Percentiles rank a stretch among this genome's conserved stretches.
Conservation (phyloP, 1,284 basidiomycete genomes). For the Fomitiporia mediterranea region DNA sequence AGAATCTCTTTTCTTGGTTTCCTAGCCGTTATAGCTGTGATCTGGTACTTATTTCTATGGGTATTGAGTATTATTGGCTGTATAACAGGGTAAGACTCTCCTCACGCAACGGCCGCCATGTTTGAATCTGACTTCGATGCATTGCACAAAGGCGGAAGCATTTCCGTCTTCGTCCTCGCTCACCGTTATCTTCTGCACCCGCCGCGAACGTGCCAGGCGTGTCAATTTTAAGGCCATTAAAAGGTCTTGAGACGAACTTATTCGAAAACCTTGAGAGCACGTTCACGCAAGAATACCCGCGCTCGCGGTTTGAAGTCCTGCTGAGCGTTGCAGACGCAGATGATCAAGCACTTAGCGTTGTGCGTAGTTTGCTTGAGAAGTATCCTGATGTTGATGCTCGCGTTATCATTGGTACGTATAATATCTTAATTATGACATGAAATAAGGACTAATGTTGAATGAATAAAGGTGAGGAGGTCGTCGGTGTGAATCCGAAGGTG, state of each 20-base stretch:
- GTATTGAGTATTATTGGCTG: slow-evolving; percentile 74
- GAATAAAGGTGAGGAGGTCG: slow-evolving; percentile 56
- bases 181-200: slow-evolving; percentile 53
- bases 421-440: slow-evolving; percentile 1
- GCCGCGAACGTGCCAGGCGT: slow-evolving; percentile 72
- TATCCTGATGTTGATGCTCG: slow-evolving; percentile 70
- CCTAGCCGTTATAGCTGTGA: slow-evolving; percentile 46
- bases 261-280: slow-evolving; percentile 92
- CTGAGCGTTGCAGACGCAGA: slow-evolving; percentile 79
- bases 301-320: slow-evolving; percentile 84
- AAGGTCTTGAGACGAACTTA: slow-evolving; percentile 88
- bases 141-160: slow-evolving; percentile 43
- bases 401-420: slow-evolving; percentile 67
- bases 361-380: slow-evolving; percentile 68
- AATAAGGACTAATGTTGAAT: neutral
- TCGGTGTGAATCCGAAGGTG: slow-evolving; percentile 96
- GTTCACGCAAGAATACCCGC: slow-evolving; percentile 84
- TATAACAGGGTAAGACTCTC: slow-evolving; percentile 62
- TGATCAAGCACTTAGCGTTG: slow-evolving; percentile 81
- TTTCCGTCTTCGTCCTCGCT: slow-evolving; percentile 62
- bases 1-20: slow-evolving; percentile 7
- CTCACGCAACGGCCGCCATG: slow-evolving; percentile 1
- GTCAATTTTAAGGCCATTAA: slow-evolving; percentile 86
- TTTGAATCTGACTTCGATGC: slow-evolving; percentile 17
- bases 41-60: slow-evolving; percentile 77